Conservation (phyloP, 495 filamentous ascomycete species). For the Ramalina peruviana region DNA sequence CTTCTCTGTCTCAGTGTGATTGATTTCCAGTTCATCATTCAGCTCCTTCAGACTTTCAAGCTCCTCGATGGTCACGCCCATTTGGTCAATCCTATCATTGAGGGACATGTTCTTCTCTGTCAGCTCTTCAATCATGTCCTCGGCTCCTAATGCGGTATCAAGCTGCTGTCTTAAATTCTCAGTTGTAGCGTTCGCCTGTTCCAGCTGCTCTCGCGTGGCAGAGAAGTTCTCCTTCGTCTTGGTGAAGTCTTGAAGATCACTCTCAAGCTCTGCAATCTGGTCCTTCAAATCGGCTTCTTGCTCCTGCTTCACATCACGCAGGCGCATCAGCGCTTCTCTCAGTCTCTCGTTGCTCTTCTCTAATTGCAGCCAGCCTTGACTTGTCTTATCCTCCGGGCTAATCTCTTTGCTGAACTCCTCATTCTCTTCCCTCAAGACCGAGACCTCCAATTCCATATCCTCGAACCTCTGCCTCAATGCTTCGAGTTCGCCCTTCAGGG, state of each 20-base stretch:
- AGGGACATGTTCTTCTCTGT: conserved; percentile 72
- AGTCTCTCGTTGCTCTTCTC: conserved; percentile 77
- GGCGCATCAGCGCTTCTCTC: conserved; percentile 67
- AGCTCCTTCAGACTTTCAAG: conserved; percentile 79
- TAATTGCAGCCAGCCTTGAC: conserved; percentile 81
- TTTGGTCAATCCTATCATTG: conserved; percentile 68
- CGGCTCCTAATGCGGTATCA: conserved; percentile 71
- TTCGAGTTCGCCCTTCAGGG: conserved; percentile 68
- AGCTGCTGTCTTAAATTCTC: conserved; percentile 85
- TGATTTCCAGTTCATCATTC: conserved; percentile 85
- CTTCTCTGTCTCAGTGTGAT: conserved; percentile 82
- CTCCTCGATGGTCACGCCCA: conserved; percentile 68
- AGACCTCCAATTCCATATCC: conserved; percentile 76
- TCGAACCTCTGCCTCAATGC: conserved; percentile 57
- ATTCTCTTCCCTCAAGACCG: conserved; percentile 80
- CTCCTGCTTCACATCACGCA: conserved; percentile 77
- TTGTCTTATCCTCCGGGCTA: conserved; percentile 74
- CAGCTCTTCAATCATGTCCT: conserved; percentile 87
- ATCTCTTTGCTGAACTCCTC: conserved; percentile 68
- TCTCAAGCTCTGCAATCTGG: conserved; percentile 64
- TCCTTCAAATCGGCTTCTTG: conserved; percentile 66
- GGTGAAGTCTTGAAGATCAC: conserved; percentile 61
- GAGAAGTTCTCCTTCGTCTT: conserved; percentile 57
- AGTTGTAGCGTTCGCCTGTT: conserved; percentile 58
- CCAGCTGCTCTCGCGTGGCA: conserved; percentile 53